Conservation (phyloP, 345 rosid species). For the Aquilaria malaccensis region DNA sequence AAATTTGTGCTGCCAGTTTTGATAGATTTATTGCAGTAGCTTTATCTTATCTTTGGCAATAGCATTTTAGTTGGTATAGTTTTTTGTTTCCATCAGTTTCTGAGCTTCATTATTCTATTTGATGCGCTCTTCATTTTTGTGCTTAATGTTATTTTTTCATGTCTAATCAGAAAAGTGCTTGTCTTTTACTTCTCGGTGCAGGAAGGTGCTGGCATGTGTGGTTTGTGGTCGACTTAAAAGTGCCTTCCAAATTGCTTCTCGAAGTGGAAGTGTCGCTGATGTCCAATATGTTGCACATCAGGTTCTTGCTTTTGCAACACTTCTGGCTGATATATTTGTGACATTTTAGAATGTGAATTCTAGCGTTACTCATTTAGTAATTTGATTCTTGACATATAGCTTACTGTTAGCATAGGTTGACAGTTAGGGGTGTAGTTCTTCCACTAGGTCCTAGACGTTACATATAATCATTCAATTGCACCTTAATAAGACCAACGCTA, state of each 20-base stretch:
- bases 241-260: constrained; percentile 94
- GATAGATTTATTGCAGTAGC: not conserved
- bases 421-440: too few species aligned
- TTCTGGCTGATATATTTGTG: too few species aligned
- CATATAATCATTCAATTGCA: too few species aligned
- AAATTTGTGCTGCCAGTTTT: constrained; percentile 3
- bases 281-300: constrained; percentile 98
- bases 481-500: too few species aligned
- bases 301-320: constrained; percentile 21
- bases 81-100: constrained; percentile 10
- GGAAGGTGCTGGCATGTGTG: constrained; percentile 96
- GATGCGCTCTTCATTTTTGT: not conserved
- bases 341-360: too few species aligned
- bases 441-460: too few species aligned
- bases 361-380: too few species aligned
- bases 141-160: not conserved
- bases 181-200: constrained; percentile 26
- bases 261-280: constrained; percentile 95
- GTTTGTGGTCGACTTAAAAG: constrained; percentile 97
- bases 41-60: not conserved
- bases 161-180: too few species aligned
- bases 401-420: too few species aligned
- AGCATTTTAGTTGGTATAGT: not conserved
- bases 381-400: too few species aligned
- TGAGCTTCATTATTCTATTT: constrained; percentile 6